A percentile compares a stretch with the other conserved stretches of the same genome.
phyloP scores from a whole-genome alignment of 306 rosid species.

The Albizia julibrissin region DNA sequence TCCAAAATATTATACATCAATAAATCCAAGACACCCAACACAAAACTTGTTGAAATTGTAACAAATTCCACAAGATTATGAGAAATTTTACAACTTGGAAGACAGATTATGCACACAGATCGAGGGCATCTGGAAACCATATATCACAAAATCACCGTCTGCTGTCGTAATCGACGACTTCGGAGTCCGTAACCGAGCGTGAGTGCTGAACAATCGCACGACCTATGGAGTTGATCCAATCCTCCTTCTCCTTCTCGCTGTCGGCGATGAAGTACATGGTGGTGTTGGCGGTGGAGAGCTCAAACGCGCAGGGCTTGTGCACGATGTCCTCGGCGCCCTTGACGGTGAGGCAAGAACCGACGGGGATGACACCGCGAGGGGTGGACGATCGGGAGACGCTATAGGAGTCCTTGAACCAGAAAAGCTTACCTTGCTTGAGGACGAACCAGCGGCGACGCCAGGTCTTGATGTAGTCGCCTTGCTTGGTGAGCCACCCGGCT shows the following conservation, averaged over 20 bases:
- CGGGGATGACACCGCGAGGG: slow-evolving; percentile 71
- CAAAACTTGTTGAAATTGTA: not conserved
- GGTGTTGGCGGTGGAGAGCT: slow-evolving; percentile 56
- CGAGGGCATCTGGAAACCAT: not conserved
- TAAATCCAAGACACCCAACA: slow-evolving; percentile 15
- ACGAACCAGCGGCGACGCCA: slow-evolving; percentile 88
- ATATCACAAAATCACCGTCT: slow-evolving; percentile 24
- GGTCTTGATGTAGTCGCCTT: slow-evolving; percentile 70
- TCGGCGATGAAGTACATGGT: slow-evolving; percentile 74
- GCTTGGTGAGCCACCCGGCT: slow-evolving; percentile 49
- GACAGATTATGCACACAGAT: slow-evolving; percentile 5
- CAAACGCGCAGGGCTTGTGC: slow-evolving; percentile 69
- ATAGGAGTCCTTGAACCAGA: slow-evolving; percentile 37
- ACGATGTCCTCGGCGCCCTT: slow-evolving; percentile 74
- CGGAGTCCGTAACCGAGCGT: slow-evolving; percentile 50
- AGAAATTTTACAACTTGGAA: slow-evolving; percentile 11
- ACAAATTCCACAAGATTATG: not conserved
- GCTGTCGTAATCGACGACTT: slow-evolving; percentile 55
- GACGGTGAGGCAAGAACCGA: slow-evolving; percentile 61
- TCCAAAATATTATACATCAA: slow-evolving; percentile 1
- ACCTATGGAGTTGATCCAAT: slow-evolving; percentile 63
- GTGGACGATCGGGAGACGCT: slow-evolving; percentile 41
- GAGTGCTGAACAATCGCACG: slow-evolving; percentile 60
- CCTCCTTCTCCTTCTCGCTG: slow-evolving; percentile 65
- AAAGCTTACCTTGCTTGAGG: slow-evolving; percentile 41